Base-by-base conservation (phyloP, 768 basidiomycete genomes). In the Russula vinacea region DNA sequence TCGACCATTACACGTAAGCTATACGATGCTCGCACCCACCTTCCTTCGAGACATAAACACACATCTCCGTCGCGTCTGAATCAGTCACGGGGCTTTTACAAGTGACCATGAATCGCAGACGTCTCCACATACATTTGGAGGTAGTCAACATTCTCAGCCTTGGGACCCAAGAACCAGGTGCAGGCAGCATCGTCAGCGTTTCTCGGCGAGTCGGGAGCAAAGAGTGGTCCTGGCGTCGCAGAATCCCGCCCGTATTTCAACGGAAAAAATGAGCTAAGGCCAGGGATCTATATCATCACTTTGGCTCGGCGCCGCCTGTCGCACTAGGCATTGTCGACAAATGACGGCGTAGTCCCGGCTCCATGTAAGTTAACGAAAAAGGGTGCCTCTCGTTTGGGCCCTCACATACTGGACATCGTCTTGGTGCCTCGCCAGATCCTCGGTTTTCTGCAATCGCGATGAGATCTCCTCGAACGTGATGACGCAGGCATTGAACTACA, bases 41-140 rank as follows among this genome's bases (percentile, higher is more conserved):
- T 81, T 62, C 81, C 81, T 67, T 81, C 80, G 29, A 82, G 70
- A 2, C 81, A 64, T 80, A 81, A 0, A 76, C 68, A 0, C 81
- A 80, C 32, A 81, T 78, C 55, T 70, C 77, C 58, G 37, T 54
- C 74, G 75, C 0, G 54, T 73, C 19, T 70, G 74, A 67, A 73
- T 73, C 66, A 74, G 68, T 58, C 71, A 75, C 26, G 72, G 77
- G 53, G 62, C 70, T 68, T n/a, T 71, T 70, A 77, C 77, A 79
- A 0, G 76, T 80, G 17, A 79, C 58, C 44, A 80, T 65, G 54
- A 69, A 74, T n/a, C 75, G 62, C 70, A 77, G 69, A 1, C 78
- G 70, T 53, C 16, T 69, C 62, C 58, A 79, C 75, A 19, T 68
- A 58, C 5, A 62, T 58, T 51, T 69, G 69, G 40, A 78, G 67